Evolutionary conservation across 2,329 filamentous ascomycete species (phyloP), one percentile per base, ranked within the genome.

Genomic region (Aspergillus viridinutans): DNA sequence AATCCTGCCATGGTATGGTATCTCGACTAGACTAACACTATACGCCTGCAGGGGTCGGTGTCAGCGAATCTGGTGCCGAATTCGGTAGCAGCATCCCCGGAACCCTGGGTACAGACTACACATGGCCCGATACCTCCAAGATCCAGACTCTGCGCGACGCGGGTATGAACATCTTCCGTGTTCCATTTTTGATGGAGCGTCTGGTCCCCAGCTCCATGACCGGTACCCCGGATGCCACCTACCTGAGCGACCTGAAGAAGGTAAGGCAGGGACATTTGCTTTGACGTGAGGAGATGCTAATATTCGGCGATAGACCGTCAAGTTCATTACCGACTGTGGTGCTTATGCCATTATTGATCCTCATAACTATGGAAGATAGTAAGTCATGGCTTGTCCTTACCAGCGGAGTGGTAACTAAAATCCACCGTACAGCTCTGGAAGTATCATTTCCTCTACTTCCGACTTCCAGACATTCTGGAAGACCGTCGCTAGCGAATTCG

Each of bases 21-120:
- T 45, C 20, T 21, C 4, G 20, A 45, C 21, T 45, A 21, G n/a
- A 21, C 21, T 45, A 45, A 45, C 42, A 45, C 20, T 45, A 20
- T 14, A 45, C 12, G 14, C 21, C 20, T 45, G 42, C 43, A 71
- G 69, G 69, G 68, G 76, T 81, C 50, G 80, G 80, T 5, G 71
- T 80, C 64, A 82, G 81, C 62, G 78, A 85, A 67, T 81, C 83
- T 20, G 83, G 84, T 49, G 85, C 83, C 49, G 87, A 90, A 68
- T 90, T 89, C 56, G 86, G 86, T 25, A 73, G 66, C 20, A 79
- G 73, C 42, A 78, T 83, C 52, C 86, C 87, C 0, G 86, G 86
- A 28, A 52, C 23, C 2, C 52, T 82, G 64, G 81, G 81, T 60
- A 86, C 72, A 8, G 81, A 89, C 64, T 90, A 83, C 72, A 85